Evolutionary conservation across 225 moss, liverwort and hornwort genomes (phyloP).

Genomic region (Rhytidiadelphus loreus): DNA sequence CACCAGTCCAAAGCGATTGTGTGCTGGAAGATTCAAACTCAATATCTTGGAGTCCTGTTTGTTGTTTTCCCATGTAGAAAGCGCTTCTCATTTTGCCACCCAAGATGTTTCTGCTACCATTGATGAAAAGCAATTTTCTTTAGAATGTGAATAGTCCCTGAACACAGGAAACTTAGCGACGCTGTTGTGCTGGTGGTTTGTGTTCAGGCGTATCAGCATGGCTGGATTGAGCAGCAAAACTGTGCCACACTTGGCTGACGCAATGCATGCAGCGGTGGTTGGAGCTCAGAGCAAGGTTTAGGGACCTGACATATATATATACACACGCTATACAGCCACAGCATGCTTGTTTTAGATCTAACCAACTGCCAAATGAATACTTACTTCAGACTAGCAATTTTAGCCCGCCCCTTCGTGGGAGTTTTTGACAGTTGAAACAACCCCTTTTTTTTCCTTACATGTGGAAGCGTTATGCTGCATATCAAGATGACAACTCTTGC

Average conservation of each 20-base stretch:
- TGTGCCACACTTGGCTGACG: constrained; percentile 78
- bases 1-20: neutral
- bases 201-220: constrained; percentile 85
- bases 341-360: neutral
- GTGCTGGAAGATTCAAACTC: neutral
- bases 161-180: neutral
- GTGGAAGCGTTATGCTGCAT: neutral
- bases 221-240: constrained; percentile 72
- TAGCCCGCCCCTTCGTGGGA: neutral
- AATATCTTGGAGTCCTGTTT: neutral
- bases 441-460: neutral
- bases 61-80: neutral
- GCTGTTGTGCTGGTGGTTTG: neutral
- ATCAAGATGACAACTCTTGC: neutral
- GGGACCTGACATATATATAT: neutral
- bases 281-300: constrained; percentile 12
- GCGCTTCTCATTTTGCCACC: neutral
- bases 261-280: constrained; percentile 69
- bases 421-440: neutral
- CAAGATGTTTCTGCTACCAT: neutral
- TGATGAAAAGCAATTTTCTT: neutral
- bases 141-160: neutral
- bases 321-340: neutral
- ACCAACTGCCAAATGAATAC: neutral
- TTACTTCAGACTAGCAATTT: neutral